These are phyloP conservation scores for Singerocomus rubriflavus DNA, from an alignment of 1,284 basidiomycete genomes.

Conservation along the genomic window DNA sequence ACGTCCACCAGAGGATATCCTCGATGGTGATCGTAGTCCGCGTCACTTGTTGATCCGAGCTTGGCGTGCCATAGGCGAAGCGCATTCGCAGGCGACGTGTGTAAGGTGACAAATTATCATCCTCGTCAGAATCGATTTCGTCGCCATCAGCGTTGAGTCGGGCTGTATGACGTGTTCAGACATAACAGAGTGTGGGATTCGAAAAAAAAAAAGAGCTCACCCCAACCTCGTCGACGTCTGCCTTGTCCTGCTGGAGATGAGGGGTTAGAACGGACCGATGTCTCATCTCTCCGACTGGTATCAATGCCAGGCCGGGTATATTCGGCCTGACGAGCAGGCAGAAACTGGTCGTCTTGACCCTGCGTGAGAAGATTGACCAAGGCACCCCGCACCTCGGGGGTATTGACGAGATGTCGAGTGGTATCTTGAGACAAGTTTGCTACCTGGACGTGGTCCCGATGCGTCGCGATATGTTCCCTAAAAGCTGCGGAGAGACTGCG, in stretches of 20 bases:
- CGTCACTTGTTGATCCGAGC: constrained; percentile 14
- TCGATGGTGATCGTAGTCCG: constrained; percentile 27
- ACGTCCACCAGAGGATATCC: constrained; percentile 30
- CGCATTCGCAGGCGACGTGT: constrained; percentile 31
- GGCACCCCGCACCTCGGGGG: constrained; percentile 27
- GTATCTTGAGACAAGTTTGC: constrained; percentile 11
- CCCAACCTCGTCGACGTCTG: constrained; percentile 49
- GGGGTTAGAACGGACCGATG: constrained; percentile 7
- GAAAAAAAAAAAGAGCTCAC: constrained; percentile 33
- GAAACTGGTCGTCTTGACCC: constrained; percentile 19
- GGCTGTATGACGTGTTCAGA: constrained; percentile 34
- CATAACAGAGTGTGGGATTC: not conserved
- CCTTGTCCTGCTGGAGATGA: constrained; percentile 17
- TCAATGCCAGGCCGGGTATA: constrained; percentile 4
- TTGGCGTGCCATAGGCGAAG: constrained; percentile 19
- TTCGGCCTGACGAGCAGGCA: constrained; percentile 22
- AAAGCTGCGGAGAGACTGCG: constrained; percentile 24
- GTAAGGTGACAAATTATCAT: constrained; percentile 20
- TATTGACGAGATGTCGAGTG: constrained; percentile 24
- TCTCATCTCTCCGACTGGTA: constrained; percentile 12
- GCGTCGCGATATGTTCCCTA: constrained; percentile 20
- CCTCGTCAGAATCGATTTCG: constrained; percentile 49
- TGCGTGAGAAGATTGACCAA: constrained; percentile 22
- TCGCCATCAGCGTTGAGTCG: constrained; percentile 56
- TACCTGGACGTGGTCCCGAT: constrained; percentile 16